Base-by-base conservation (phyloP, 1,284 basidiomycete genomes). In the Flammula alnicola region DNA sequence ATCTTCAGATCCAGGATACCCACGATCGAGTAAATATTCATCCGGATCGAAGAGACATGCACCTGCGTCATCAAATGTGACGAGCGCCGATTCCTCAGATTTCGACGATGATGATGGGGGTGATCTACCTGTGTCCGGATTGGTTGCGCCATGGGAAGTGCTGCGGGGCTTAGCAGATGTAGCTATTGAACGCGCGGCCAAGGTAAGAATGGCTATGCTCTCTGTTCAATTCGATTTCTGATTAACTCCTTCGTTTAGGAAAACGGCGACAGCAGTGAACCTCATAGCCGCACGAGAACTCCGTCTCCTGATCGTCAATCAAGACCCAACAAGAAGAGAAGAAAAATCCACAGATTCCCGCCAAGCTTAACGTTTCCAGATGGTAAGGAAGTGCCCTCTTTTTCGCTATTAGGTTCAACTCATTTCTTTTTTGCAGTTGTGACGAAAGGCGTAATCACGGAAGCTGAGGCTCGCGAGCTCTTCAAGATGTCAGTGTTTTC, bases 131-230 rank as follows among this genome's bases (percentile, higher is more conserved):
- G 87, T 88, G 32, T 83, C 83, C 11, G 88, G 90, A 37, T 77
- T 92, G 33, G 81, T 91, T 49, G 90, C 90, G 4, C 89, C 89
- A 37, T 89, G 88, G 84, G 88, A 91, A 69, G 90, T 91, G 31
- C 72, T 92, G 44, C 77, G 88, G 55, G 86, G 88, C 41, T 68
- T 92, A 49, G 89, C 89, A 23, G 87, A 91, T 70, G 86, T 90
- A 32, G 88, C 88, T 23, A 83, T 84, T 49, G 81, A 89, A 63
- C 77, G 85, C 48, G 88, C 87, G 55, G 83, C 83, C 43, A 87
- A 87, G 77, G 88, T 86, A 62, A 52, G 72, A 27, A 45, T 27
- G 44, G 23, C 20, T 45, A 42, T 63, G 52, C 47, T 35, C 46
- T 44, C 49, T 33, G 33, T 19, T n/a, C n/a, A 23, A 31, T 29